A percentile compares a stretch with the other conserved stretches of the same genome.
These are phyloP conservation scores for Scedosporium boydii DNA, from an alignment of 2,329 filamentous ascomycete species.

Conservation along the genomic window DNA sequence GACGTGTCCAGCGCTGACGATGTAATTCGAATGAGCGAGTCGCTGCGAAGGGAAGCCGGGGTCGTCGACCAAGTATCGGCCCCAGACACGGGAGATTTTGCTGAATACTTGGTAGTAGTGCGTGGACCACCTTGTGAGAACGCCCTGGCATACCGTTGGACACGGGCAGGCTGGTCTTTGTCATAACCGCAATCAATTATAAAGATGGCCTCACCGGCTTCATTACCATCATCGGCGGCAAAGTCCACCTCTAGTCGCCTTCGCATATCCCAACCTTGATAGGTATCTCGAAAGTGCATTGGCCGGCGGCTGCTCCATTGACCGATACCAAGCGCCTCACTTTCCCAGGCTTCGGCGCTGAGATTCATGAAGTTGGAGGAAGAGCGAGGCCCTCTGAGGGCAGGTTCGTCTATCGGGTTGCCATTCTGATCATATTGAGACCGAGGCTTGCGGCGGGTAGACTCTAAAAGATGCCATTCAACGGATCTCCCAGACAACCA, in stretches of 20 bases:
- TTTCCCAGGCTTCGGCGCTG: slow-evolving; percentile 57
- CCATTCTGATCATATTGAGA: slow-evolving; percentile 28
- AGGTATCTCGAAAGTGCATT: slow-evolving; percentile 67
- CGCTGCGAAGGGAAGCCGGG: not conserved
- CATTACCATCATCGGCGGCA: slow-evolving; percentile 65
- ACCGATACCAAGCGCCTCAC: slow-evolving; percentile 77
- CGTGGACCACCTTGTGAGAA: slow-evolving; percentile 4
- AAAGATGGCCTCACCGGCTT: slow-evolving; percentile 67
- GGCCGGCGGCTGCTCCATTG: slow-evolving; percentile 64
- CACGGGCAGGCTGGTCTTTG: slow-evolving; percentile 36
- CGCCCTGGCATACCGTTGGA: slow-evolving; percentile 35
- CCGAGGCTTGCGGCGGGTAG: slow-evolving; percentile 51
- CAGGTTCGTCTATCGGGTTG: slow-evolving; percentile 61
- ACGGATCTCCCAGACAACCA: slow-evolving; percentile 74
- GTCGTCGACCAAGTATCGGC: slow-evolving; percentile 60
- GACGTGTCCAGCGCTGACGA: slow-evolving; percentile 67
- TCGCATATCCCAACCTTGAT: slow-evolving; percentile 86
- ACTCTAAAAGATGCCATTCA: slow-evolving; percentile 73
- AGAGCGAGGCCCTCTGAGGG: slow-evolving; percentile 62
- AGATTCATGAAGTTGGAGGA: slow-evolving; percentile 67
- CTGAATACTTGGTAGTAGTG: not conserved
- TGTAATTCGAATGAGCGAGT: slow-evolving; percentile 57
- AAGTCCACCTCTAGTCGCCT: slow-evolving; percentile 82
- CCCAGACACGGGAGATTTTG: slow-evolving; percentile 19
- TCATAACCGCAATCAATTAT: slow-evolving; percentile 65